phyloP scores from a whole-genome alignment of 768 basidiomycete species.

The Kwoniella sp. region DNA sequence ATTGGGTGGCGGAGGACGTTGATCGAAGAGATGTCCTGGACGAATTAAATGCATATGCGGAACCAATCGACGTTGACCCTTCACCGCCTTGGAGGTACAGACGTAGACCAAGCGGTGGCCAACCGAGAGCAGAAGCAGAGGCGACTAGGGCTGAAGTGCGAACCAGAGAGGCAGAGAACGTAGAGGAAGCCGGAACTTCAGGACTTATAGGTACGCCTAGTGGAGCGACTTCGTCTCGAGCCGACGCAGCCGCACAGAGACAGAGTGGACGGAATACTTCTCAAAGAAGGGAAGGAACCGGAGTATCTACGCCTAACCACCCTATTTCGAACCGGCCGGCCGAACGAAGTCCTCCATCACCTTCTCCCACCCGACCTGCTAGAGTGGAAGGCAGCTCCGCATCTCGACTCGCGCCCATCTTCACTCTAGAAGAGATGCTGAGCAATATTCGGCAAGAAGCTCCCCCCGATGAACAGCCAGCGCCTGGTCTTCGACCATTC shows the following conservation, averaged over 20 bases:
- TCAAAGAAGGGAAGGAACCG: not conserved
- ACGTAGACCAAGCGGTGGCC: conserved; percentile 4
- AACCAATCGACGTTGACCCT: conserved; percentile 24
- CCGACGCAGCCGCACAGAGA: conserved; percentile 2
- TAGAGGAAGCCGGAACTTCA: not conserved
- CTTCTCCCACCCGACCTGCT: conserved; percentile 13
- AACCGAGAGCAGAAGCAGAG: not conserved
- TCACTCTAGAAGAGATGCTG: conserved; percentile 20
- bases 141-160: not conserved
- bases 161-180: not conserved
- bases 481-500: not conserved
- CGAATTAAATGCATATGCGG: conserved; percentile 23
- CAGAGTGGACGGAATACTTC: conserved; percentile 18
- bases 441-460: not conserved
- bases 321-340: not conserved
- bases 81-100: conserved; percentile 22
- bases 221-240: not conserved
- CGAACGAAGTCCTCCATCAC: conserved; percentile 15
- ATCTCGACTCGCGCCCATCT: conserved; percentile 17
- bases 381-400: not conserved
- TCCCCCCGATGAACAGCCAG: not conserved
- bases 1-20: conserved; percentile 27
- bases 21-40: conserved; percentile 27
- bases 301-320: conserved; percentile 7
- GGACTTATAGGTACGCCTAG: conserved; percentile 9